These are phyloP conservation scores for Dictyostelium citrinum DNA, from an alignment of 78 protist species.

Conservation along the genomic window DNA sequence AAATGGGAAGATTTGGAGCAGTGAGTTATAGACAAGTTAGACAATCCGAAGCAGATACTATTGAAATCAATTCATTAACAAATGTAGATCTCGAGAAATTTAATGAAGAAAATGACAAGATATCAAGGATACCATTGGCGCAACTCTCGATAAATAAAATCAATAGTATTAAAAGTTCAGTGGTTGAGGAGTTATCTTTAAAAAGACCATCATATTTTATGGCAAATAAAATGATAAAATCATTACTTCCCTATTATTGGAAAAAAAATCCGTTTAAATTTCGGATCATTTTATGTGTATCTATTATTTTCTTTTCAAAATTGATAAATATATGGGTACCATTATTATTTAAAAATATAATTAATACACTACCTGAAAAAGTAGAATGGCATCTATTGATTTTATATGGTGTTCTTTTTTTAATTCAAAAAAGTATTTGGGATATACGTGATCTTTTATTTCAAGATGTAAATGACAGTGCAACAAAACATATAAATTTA, in stretches of 20 bases:
- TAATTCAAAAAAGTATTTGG: constrained; percentile 12
- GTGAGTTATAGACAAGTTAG: not conserved
- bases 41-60: not conserved
- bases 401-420: not conserved
- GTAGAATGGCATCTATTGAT: not conserved
- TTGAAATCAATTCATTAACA: not conserved
- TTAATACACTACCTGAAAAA: constrained; percentile 69
- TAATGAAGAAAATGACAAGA: not conserved
- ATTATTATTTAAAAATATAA: constrained; percentile 86
- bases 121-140: not conserved
- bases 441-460: not conserved
- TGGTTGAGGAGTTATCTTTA: not conserved
- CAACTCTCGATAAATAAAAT: not conserved
- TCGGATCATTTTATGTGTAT: constrained; percentile 16
- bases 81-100: not conserved
- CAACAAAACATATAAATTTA: constrained; percentile 37
- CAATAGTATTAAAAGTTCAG: not conserved
- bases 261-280: constrained; percentile 35
- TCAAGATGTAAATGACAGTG: constrained; percentile 6
- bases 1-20: not conserved
- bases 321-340: constrained; percentile 84
- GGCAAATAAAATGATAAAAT: constrained; percentile 20
- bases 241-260: constrained; percentile 37
- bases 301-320: constrained; percentile 39
- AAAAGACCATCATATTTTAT: not conserved